phyloP scores from a whole-genome alignment of 2,329 filamentous ascomycete species.

The Verticillium isaacii region DNA sequence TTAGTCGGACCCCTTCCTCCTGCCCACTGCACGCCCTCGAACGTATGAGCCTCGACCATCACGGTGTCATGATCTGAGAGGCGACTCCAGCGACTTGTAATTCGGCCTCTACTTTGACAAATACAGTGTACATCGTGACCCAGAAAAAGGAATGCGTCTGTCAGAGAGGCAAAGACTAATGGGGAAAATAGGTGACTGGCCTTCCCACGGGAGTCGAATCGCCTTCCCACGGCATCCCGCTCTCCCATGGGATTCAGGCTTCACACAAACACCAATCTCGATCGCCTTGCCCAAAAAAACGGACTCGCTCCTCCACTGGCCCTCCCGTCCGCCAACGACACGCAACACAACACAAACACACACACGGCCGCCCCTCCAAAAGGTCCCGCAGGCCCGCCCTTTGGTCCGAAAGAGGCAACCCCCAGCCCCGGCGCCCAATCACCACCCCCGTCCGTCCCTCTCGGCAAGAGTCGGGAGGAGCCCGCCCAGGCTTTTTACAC shows the following conservation, averaged over 20 bases:
- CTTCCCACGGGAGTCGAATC: not conserved
- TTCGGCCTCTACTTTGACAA: too few relatives aligned
- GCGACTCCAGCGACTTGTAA: not conserved
- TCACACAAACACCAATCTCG: not conserved
- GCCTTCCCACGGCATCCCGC: not conserved
- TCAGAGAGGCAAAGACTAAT: too few relatives aligned
- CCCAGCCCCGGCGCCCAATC: not conserved
- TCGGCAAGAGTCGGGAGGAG: not conserved
- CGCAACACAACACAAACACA: not conserved
- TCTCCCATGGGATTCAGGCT: not conserved
- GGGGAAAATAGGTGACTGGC: not conserved
- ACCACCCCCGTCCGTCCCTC: not conserved
- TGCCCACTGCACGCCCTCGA: not conserved
- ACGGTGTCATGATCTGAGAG: not conserved
- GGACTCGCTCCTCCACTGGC: not conserved
- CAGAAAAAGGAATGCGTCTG: too few relatives aligned
- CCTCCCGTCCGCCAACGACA: not conserved
- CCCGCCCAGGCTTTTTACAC: not conserved
- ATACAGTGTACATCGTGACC: too few relatives aligned
- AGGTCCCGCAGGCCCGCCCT: not conserved
- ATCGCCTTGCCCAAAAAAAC: not conserved
- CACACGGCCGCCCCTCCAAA: not conserved
- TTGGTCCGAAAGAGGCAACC: conserved; percentile 2
- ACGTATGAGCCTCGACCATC: not conserved
- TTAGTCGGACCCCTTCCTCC: not conserved